Percentiles rank a stretch among this genome's conserved stretches.
Conservation (phyloP, 352 stramenopile genomes). For the Globisporangium nodosum region DNA sequence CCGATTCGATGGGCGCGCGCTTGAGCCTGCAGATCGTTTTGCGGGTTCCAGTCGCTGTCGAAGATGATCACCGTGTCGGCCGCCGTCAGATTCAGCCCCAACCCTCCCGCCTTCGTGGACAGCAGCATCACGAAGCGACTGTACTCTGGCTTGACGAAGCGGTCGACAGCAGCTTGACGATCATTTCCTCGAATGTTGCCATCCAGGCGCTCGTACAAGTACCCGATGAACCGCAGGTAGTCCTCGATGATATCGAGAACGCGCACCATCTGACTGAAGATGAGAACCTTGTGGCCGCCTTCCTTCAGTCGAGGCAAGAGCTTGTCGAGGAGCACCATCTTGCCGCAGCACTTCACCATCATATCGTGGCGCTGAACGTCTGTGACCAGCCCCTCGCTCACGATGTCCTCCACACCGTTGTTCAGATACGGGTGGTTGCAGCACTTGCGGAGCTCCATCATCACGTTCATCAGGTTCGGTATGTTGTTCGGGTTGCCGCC, state of each 20-base stretch:
- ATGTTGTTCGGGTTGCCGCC: slow-evolving; percentile 76
- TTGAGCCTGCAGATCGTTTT: slow-evolving; percentile 89
- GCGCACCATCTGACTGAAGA: slow-evolving; percentile 99
- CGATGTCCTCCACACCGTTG: slow-evolving; percentile 88
- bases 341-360: slow-evolving; percentile 98
- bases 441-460: slow-evolving; percentile 91
- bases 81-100: slow-evolving; percentile 91
- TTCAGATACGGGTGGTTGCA: slow-evolving; percentile 92
- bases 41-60: slow-evolving; percentile 99
- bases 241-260: slow-evolving; percentile 99
- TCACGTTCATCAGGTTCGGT: slow-evolving; percentile 90
- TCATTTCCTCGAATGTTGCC: slow-evolving; percentile 93
- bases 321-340: slow-evolving; percentile 99
- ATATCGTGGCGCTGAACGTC: slow-evolving; percentile 85
- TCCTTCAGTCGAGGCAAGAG: slow-evolving; percentile 95
- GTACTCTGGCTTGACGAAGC: slow-evolving; percentile 88
- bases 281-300: slow-evolving; percentile 96
- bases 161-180: slow-evolving; percentile 79
- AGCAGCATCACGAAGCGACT: slow-evolving; percentile 97
- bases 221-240: slow-evolving; percentile 91
- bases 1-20: slow-evolving; percentile 89
- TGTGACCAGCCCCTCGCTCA: slow-evolving; percentile 73
- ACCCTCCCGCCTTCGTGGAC: slow-evolving; percentile 95
- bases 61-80: slow-evolving; percentile 99
- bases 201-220: slow-evolving; percentile 97